Conservation (phyloP, 768 basidiomycete species). For the Hericium erinaceus region DNA sequence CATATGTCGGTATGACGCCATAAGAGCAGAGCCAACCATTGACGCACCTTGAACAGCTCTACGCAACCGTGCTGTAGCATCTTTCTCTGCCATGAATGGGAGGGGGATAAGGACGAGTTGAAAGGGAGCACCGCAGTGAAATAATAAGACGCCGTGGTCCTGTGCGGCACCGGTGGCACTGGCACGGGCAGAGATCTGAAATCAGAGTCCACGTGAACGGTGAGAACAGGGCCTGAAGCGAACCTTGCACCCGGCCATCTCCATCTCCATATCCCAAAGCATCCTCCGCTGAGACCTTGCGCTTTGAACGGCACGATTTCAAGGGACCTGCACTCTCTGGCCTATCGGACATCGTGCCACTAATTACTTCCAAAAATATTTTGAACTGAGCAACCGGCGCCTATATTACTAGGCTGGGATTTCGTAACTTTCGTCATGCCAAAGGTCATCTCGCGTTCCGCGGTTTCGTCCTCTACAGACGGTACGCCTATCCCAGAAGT, state of each 20-base stretch:
- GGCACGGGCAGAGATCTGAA: not conserved
- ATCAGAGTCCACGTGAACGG: constrained; percentile 9
- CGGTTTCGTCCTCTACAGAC: constrained; percentile 81
- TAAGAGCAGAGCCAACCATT: not conserved
- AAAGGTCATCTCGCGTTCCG: constrained; percentile 84
- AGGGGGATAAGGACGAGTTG: constrained; percentile 11
- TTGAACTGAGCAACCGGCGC: too few species aligned
- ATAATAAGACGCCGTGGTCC: constrained; percentile 10
- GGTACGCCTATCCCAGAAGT: constrained; percentile 35
- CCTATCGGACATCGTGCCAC: too few species aligned
- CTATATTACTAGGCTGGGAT: not conserved
- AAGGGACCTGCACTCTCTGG: too few species aligned
- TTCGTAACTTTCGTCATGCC: constrained; percentile 47
- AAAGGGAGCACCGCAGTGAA: not conserved
- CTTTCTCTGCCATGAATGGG: constrained; percentile 69
- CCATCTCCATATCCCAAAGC: too few species aligned
- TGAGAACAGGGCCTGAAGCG: not conserved
- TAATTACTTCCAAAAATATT: too few species aligned
- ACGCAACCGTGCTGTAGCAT: constrained; percentile 62
- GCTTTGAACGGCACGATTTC: too few species aligned
- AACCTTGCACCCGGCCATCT: too few species aligned
- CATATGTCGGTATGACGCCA: not conserved
- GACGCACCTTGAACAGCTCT: constrained; percentile 68
- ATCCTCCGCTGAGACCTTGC: too few species aligned
- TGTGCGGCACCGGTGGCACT: not conserved